Evolutionary conservation across 495 filamentous ascomycete genomes (phyloP).

Genomic region (Schizothecium vesticola): DNA sequence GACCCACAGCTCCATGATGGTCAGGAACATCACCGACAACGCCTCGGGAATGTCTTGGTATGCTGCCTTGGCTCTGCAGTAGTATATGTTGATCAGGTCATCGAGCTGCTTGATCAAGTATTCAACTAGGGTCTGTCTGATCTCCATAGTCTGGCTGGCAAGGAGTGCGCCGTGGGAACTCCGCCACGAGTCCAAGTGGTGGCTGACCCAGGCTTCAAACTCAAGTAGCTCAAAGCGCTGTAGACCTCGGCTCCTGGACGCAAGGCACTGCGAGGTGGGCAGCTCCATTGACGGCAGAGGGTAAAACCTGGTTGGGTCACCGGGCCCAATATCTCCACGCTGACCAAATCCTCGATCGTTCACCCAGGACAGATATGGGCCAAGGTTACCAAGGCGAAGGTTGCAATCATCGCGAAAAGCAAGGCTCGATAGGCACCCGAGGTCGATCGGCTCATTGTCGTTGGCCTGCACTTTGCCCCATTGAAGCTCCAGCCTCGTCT

Average conservation of each 20-base stretch:
- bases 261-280: neutral
- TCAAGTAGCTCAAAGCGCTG: conserved; percentile 6
- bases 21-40: conserved; percentile 56
- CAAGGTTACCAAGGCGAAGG: conserved; percentile 3
- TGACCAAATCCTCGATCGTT: neutral
- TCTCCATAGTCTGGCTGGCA: neutral
- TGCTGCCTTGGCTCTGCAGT: conserved; percentile 5
- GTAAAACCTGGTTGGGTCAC: conserved; percentile 1
- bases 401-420: conserved; percentile 11
- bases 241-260: neutral
- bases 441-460: neutral
- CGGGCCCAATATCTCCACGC: neutral
- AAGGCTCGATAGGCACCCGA: neutral
- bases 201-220: conserved; percentile 21
- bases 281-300: neutral
- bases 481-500: neutral
- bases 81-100: conserved; percentile 20
- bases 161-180: neutral
- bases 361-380: conserved; percentile 8
- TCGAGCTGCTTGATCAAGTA: conserved; percentile 12
- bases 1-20: conserved; percentile 58
- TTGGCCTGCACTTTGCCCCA: conserved; percentile 11
- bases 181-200: conserved; percentile 11
- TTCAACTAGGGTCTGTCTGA: neutral
- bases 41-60: conserved; percentile 47